A percentile compares a stretch with the other conserved stretches of the same genome.
phyloP scores from a whole-genome alignment of 148 eudicot genomes.

The Silene latifolia region DNA sequence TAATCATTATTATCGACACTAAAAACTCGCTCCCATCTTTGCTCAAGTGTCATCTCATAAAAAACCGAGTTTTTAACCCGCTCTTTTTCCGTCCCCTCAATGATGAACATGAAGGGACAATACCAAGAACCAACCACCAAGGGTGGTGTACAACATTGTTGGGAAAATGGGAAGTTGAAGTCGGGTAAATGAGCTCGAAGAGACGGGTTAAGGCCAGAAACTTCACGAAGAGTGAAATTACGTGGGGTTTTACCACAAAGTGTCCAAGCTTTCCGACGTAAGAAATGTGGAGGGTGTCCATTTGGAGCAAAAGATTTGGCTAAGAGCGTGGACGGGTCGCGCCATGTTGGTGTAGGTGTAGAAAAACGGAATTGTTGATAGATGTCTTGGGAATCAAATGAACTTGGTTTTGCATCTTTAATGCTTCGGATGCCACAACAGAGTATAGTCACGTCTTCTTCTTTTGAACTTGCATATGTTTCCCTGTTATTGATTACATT shows the following conservation, averaged over 20 bases:
- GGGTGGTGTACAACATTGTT: constrained; percentile 24
- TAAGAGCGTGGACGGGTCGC: constrained; percentile 7
- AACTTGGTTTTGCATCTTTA: constrained; percentile 46
- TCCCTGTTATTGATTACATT: not conserved
- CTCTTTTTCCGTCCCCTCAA: constrained; percentile 38
- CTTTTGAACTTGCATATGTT: constrained; percentile 33
- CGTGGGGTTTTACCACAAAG: constrained; percentile 26
- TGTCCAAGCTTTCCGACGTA: constrained; percentile 43
- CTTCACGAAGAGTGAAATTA: constrained; percentile 43
- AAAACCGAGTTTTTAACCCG: constrained; percentile 44
- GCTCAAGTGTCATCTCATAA: constrained; percentile 67
- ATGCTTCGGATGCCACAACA: constrained; percentile 34
- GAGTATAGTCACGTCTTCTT: constrained; percentile 41
- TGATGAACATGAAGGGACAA: constrained; percentile 63
- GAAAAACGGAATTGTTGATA: constrained; percentile 64
- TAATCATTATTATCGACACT: constrained; percentile 22
- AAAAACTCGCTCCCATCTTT: constrained; percentile 64
- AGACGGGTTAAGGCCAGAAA: constrained; percentile 45
- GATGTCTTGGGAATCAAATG: constrained; percentile 45
- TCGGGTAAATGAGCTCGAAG: constrained; percentile 53
- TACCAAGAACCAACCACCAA: constrained; percentile 71
- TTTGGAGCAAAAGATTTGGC: constrained; percentile 54
- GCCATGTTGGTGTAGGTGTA: constrained; percentile 14
- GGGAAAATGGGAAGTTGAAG: constrained; percentile 29
- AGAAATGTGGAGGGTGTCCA: constrained; percentile 50